Percentiles rank a stretch among this genome's conserved stretches.
These are phyloP conservation scores for Corylus avellana DNA, from an alignment of 306 rosid genomes.

Conservation along the genomic window DNA sequence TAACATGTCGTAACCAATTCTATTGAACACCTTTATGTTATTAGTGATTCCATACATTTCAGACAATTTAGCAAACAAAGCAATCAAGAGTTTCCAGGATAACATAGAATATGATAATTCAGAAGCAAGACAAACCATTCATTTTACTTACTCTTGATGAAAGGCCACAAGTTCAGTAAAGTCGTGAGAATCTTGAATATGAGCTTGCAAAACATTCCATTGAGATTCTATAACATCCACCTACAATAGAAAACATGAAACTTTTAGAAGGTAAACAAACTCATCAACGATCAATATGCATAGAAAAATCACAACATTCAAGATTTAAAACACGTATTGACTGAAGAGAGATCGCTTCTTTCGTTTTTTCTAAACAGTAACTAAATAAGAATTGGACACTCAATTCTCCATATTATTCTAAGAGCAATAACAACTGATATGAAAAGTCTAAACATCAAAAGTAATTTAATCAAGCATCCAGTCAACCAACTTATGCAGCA, in stretches of 20 bases:
- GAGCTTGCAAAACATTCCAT: slow-evolving; percentile 91
- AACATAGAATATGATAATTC: slow-evolving; percentile 11
- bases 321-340: no score
- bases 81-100: not conserved
- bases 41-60: slow-evolving; percentile 10
- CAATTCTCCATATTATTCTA: not conserved
- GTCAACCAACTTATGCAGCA: slow-evolving; percentile 8
- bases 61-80: slow-evolving; percentile 11
- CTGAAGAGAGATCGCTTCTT: no score
- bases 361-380: not conserved
- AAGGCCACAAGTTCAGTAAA: slow-evolving; percentile 86
- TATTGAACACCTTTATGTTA: not conserved
- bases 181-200: slow-evolving; percentile 88
- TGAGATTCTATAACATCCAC: slow-evolving; percentile 98
- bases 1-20: slow-evolving; percentile 12
- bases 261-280: slow-evolving; percentile 14
- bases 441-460: not conserved
- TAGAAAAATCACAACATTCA: not conserved
- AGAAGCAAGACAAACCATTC: slow-evolving; percentile 29
- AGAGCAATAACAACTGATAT: not conserved
- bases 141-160: slow-evolving; percentile 81
- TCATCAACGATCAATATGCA: not conserved
- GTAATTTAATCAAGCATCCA: not conserved
- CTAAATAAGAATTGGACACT: not conserved
- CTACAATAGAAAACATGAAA: slow-evolving; percentile 46